Evolutionary conservation across 2,329 filamentous ascomycete genomes (phyloP).

Genomic region (Aspergillus sp.): DNA sequence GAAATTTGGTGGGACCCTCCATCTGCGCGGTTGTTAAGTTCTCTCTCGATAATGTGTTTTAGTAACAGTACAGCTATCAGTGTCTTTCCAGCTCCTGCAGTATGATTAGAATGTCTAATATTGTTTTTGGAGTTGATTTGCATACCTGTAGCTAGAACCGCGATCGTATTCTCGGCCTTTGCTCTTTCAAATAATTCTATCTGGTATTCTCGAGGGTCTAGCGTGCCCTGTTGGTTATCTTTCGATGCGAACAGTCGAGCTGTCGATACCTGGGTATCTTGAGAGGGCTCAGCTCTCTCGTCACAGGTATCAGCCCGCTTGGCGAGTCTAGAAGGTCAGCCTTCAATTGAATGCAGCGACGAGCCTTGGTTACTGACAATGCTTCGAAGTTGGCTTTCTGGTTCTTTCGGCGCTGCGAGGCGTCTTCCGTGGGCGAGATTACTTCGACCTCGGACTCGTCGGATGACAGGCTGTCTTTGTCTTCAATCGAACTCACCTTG

Average conservation of each 20-base stretch:
- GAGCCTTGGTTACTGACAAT: conserved; percentile 33
- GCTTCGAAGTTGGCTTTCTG: conserved; percentile 54
- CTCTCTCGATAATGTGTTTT: conserved; percentile 71
- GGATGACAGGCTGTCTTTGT: conserved; percentile 15
- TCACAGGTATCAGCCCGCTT: conserved; percentile 45
- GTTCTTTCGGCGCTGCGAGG: conserved; percentile 48
- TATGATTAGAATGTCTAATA: background rate
- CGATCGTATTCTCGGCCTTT: conserved; percentile 81
- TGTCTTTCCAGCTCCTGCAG: conserved; percentile 81
- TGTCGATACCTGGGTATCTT: conserved; percentile 53
- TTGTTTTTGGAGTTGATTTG: background rate
- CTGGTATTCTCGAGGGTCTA: conserved; percentile 85
- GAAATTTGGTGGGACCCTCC: conserved; percentile 65
- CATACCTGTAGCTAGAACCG: conserved; percentile 84
- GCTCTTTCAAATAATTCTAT: conserved; percentile 86
- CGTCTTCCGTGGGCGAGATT: conserved; percentile 15
- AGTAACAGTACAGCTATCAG: conserved; percentile 89
- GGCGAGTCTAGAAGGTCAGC: conserved; percentile 32
- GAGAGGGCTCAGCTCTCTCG: conserved; percentile 32
- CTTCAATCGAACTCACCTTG: background rate
- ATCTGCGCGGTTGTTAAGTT: conserved; percentile 66
- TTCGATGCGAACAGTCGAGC: conserved; percentile 55
- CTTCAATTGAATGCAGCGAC: background rate
- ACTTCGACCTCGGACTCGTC: conserved; percentile 33
- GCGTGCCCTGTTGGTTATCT: conserved; percentile 61